Base-by-base conservation (phyloP, 805 yeast species). In the Candida adriatica region DNA sequence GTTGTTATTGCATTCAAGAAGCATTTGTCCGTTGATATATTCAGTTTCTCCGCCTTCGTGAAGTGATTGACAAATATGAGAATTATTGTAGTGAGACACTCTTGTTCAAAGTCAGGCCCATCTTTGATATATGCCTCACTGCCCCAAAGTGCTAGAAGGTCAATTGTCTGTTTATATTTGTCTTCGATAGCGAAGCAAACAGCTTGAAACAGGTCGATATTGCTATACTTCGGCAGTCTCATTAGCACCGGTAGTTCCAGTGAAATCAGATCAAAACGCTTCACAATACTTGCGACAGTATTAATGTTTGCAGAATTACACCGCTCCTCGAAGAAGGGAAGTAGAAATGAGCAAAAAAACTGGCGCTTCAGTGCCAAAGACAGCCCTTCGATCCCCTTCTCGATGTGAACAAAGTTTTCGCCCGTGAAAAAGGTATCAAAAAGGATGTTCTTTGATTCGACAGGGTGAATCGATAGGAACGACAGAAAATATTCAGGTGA, bases 1-100 rank as follows among this genome's bases (percentile, higher is more conserved):
- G 62, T 56, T 0, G 81, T 68, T n/a, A 81, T 61, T 0, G 73
- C 65, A 16, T 59, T 48, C 11, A 79, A 49, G 43, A 79, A 78
- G 0, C 31, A 32, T 3, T 55, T 33, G 7, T 64, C 55, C 9
- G 46, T 50, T 4, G 73, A 49, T 2, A 75, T 15, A 2, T 37
- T 43, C 8, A 33, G 27, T 0, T 65, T 38, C 14, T 51, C 42
- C 0, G 39, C 44, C 1, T 46, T 39, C 3, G 49, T 39, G 0
- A 53, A 25, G 10, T 53, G 46, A 2, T 43, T 36, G 13, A 62
- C 17, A 25, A 69, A 26, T 23, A 69, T 40, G 5, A 75, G 45
- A 2, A 79, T 47, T 5, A 70, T 51, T 24, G 61, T 66, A 0
- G 87, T 71, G 21, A 70, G 52, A 3, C 52, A 46, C 19, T 62